Percentiles rank a stretch among this genome's conserved stretches.
Evolutionary conservation across 805 yeast genomes (phyloP).

Genomic region (Nakazawaea holstii): DNA sequence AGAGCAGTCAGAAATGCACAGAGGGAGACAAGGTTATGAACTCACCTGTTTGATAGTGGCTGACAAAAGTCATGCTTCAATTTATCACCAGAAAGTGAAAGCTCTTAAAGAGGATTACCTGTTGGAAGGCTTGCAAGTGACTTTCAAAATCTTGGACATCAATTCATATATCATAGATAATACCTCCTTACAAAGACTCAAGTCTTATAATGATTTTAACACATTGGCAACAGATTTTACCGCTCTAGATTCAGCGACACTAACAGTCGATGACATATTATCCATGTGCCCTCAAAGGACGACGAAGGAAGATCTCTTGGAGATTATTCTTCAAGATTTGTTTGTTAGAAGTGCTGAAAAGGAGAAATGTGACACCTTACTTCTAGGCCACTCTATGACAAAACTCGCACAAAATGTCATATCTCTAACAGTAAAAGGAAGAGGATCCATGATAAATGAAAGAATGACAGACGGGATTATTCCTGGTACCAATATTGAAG

Average conservation of each 20-base stretch:
- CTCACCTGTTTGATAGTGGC: constrained; percentile 6
- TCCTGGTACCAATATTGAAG: constrained; percentile 30
- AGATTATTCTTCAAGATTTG: constrained; percentile 41
- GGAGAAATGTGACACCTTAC: constrained; percentile 44
- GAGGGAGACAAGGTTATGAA: constrained; percentile 62
- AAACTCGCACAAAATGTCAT: constrained; percentile 75
- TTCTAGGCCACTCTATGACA: constrained; percentile 80
- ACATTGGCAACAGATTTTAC: constrained; percentile 12
- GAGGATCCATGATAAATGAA: constrained; percentile 64
- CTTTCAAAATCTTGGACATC: constrained; percentile 34
- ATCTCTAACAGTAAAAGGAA: constrained; percentile 76
- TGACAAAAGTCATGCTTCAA: constrained; percentile 9
- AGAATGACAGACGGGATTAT: constrained; percentile 40
- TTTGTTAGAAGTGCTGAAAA: constrained; percentile 40
- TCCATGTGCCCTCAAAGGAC: constrained; percentile 45
- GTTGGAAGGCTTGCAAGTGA: constrained; percentile 26
- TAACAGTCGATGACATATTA: constrained; percentile 28
- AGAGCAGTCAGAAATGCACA: constrained; percentile 58
- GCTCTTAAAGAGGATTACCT: constrained; percentile 13
- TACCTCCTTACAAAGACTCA: constrained; percentile 25
- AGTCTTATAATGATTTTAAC: constrained; percentile 26
- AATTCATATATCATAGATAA: constrained; percentile 31
- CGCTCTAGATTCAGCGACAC: constrained; percentile 6
- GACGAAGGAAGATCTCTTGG: constrained; percentile 56
- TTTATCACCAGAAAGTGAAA: constrained; percentile 11